Conservation (phyloP, 2,329 filamentous ascomycete species). For the Trichoderma simmonsii region DNA sequence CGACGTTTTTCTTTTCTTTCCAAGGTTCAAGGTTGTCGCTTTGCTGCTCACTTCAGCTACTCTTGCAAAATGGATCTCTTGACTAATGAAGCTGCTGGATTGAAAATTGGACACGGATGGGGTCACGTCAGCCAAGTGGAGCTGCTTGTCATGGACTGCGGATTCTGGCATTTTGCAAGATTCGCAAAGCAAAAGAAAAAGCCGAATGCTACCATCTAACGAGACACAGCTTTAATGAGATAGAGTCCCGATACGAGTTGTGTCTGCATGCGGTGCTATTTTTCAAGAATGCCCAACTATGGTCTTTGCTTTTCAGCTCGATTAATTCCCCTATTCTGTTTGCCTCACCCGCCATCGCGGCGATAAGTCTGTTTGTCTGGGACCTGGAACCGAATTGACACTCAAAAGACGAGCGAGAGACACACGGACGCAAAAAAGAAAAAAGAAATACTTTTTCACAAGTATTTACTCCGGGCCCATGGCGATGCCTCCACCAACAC, state of each 20-base stretch:
- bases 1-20: neutral
- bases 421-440: neutral
- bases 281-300: slow-evolving; percentile 1
- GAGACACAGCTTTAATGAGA: neutral
- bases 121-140: slow-evolving; percentile 7
- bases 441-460: neutral
- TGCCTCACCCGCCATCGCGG: slow-evolving; percentile 9
- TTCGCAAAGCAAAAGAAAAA: neutral
- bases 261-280: neutral
- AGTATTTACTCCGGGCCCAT: neutral
- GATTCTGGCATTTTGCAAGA: neutral
- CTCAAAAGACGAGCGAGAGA: neutral
- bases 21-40: neutral
- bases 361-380: neutral
- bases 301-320: neutral
- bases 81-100: neutral
- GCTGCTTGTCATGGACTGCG: neutral
- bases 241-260: neutral
- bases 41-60: neutral
- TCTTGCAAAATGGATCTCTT: neutral
- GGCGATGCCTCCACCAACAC: neutral
- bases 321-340: neutral
- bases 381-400: neutral
- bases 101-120: neutral
- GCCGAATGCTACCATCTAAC: neutral